phyloP scores from a whole-genome alignment of 1,139 yeast species.

The Diutina neorugosa region DNA sequence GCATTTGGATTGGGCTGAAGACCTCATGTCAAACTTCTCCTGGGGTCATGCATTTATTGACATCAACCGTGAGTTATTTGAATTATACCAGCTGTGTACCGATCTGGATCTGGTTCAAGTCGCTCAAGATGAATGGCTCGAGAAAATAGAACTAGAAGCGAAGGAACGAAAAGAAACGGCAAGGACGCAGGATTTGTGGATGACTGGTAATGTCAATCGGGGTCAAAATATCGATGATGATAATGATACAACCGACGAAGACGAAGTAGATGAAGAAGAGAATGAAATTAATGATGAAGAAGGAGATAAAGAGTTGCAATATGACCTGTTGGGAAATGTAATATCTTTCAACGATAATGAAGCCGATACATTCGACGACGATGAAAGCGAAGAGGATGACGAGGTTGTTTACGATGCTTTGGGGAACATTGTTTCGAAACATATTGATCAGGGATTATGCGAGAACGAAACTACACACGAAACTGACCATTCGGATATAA shows the following conservation, averaged over 20 bases:
- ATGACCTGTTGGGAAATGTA: not conserved
- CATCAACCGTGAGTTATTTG: slow-evolving; percentile 68
- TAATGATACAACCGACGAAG: slow-evolving; percentile 6
- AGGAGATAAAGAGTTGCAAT: not conserved
- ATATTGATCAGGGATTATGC: not conserved
- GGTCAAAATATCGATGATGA: slow-evolving; percentile 3
- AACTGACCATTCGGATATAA: not conserved
- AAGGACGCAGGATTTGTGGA: slow-evolving; percentile 58
- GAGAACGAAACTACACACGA: not conserved
- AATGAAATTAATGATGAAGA: not conserved
- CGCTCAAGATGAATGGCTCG: slow-evolving; percentile 74
- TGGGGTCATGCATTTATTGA: slow-evolving; percentile 88
- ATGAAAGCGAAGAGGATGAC: not conserved
- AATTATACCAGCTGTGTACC: slow-evolving; percentile 64
- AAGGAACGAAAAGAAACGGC: slow-evolving; percentile 46
- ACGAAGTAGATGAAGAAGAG: slow-evolving; percentile 6
- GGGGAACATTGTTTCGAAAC: not conserved
- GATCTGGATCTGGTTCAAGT: slow-evolving; percentile 62
- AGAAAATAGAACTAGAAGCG: slow-evolving; percentile 53
- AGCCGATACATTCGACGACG: not conserved
- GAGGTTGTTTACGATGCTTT: not conserved
- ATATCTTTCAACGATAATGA: not conserved
- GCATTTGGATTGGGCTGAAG: slow-evolving; percentile 77
- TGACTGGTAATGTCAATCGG: slow-evolving; percentile 66
- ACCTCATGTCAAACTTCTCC: slow-evolving; percentile 64